These are phyloP conservation scores for Aspergillus sp. DNA, from an alignment of 2,329 filamentous ascomycete species.

Conservation along the genomic window DNA sequence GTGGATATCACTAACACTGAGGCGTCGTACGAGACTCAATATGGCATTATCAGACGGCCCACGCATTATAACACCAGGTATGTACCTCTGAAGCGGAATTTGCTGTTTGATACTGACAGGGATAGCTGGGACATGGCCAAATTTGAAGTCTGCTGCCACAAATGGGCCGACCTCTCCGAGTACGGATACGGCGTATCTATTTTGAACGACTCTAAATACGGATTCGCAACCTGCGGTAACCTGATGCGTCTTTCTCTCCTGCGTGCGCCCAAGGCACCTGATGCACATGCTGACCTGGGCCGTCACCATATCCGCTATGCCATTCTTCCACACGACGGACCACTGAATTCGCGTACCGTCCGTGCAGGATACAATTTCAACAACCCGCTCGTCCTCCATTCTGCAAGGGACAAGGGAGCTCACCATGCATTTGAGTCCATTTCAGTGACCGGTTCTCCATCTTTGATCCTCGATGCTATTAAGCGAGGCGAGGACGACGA, in stretches of 20 bases:
- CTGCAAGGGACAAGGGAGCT: constrained; percentile 20
- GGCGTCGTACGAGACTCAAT: constrained; percentile 92
- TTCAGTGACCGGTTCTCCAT: constrained; percentile 55
- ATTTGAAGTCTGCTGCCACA: constrained; percentile 93
- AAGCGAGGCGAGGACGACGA: constrained; percentile 90
- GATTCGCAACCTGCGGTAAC: constrained; percentile 82
- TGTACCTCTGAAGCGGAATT: constrained; percentile 8
- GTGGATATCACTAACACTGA: constrained; percentile 85
- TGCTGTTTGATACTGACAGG: constrained; percentile 14
- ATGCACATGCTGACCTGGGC: constrained; percentile 91
- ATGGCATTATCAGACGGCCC: constrained; percentile 75
- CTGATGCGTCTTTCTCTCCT: constrained; percentile 83
- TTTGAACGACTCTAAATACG: constrained; percentile 92
- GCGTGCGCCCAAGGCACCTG: constrained; percentile 82
- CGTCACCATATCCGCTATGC: constrained; percentile 80
- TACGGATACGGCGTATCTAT: constrained; percentile 84
- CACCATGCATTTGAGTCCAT: constrained; percentile 47
- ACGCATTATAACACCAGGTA: constrained; percentile 95
- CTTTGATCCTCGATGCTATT: constrained; percentile 75
- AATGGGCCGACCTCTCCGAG: constrained; percentile 85
- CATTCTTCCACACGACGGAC: constrained; percentile 73
- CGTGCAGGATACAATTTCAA: constrained; percentile 87
- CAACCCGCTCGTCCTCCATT: constrained; percentile 59
- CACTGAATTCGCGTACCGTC: constrained; percentile 64
- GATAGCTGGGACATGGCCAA: constrained; percentile 88